Base-by-base conservation (phyloP, 2,329 filamentous ascomycete genomes). In the Alternaria ventricosa region DNA sequence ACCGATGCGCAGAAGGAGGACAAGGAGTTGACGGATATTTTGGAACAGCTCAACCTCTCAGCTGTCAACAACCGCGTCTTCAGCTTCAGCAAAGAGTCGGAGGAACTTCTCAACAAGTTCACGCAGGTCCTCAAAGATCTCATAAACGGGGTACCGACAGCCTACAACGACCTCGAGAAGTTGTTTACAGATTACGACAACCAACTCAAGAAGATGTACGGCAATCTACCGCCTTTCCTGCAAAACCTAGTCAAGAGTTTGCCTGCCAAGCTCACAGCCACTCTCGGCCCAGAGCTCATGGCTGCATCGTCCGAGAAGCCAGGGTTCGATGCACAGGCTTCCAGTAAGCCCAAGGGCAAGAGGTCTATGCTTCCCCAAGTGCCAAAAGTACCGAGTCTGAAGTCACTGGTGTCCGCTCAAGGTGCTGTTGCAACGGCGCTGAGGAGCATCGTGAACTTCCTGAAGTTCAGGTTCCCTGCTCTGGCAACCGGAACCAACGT, bases 91-190 rank as follows among this genome's bases (percentile, higher is more conserved):
- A 87, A 89, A 63, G 94, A 97, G 71, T 95, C 93, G 0, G 89
- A 93, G 65, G 90, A 93, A 67, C 86, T 97, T 28, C 87, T 97
- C 55, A 87, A 89, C 57, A 89, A 90, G 66, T 99, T 99, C 85
- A 96, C 93, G 1, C 85, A 94, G 60, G 90, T 97, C 33, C 91
- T 99, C 75, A 96, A 95, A 77, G 96, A 99, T 78, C 87, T 97
- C 15, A 88, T 96, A 73, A 94, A 94, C 77, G 96, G 96, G 65
- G 96, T 93, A 2, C 96, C 96, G 4, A 97, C 95, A 0, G 96
- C 96, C 3, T 97, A 96, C 79, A 87, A 91, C 75, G 96, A 99
- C 78, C 89, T 99, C n/a, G 89, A 90, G 72, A 87, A 86, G 75
- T 83, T 90, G 18, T 83, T 90, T 67, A 88, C 84, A 10, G 87